Evolutionary conservation across 2,329 filamentous ascomycete species (phyloP), one percentile per base, ranked within the genome.

Genomic region (Microsporum canis): DNA sequence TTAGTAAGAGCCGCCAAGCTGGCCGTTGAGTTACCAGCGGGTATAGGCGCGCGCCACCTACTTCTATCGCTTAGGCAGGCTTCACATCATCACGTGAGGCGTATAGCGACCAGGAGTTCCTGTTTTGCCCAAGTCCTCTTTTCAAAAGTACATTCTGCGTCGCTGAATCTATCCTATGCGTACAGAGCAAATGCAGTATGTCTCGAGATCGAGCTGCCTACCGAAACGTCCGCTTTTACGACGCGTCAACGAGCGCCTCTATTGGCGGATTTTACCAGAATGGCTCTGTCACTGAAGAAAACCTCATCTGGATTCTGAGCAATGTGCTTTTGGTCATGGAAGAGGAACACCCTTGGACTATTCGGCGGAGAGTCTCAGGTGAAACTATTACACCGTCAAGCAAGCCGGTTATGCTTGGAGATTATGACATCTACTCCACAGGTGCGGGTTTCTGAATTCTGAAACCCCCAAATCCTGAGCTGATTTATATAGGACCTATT

Each of bases 401-500:
- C 27, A 59, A 57, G 49, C 61, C 58, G 14, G 45, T 65, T 51
- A 57, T 34, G 38, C 51, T 47, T 47, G 64, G 64, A 39, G 17
- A 17, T 17, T 17, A 17, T 17, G 17, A 17, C 17, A 17, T 17
- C 17, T 17, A 17, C 17, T 17, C 17, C 17, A 17, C 17, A 17
- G 17, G 17, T 17, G 17, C 17, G 17, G 17, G 17, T 17, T 17
- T 17, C 17, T 17, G 17, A 17, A 17, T 17, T 17, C 17, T 17
- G 17, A 17, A 17, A 17, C 17, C 17, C 17, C 49, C 27, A 27
- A 29, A 27, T n/a, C 33, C 34, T 61, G 12, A 57, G 34, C 51
- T 64, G 29, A 58, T 64, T 59, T 23, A 38, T 61, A 29, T 57
- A 66, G 64, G 64, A 12, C 23, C 63, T 43, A 61, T 66, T 57